Base-by-base conservation (phyloP, 2,329 filamentous ascomycete species). In the Pseudovirgaria hyperparasitica region DNA sequence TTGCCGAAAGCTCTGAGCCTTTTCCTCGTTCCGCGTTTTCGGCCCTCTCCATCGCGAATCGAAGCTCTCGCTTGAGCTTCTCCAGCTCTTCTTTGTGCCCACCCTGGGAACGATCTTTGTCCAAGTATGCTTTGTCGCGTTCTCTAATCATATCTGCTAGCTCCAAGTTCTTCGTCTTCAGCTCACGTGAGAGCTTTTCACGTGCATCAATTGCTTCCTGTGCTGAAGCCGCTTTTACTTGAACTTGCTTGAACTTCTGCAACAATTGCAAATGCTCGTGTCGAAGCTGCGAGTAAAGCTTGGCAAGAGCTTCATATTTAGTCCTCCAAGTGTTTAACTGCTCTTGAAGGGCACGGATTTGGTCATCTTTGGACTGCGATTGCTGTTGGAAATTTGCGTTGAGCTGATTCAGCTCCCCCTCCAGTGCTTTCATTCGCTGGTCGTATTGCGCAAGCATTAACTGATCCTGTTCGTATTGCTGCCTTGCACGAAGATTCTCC, bases 101-200 rank as follows among this genome's bases (percentile, higher is more conserved):
- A 17, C 90, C 90, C 27, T 66, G 72, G n/a, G 78, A 61, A 29
- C 90, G 74, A 49, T 98, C 90, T 52, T 86, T 84, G 36, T 98
- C 90, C 47, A 96, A 84, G 27, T 94, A 59, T 16, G 90, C 90
- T 37, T 90, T 75, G 48, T 98, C 90, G 41, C 90, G 72, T 60
- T 98, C 90, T 22, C 90, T 74, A 38, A 98, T 98, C 90, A 98
- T 96, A 52, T 96, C 85, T 17, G 90, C 90, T 35, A 98, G 61
- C 55, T 98, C 90, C n/a, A 98, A 64, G 50, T 98, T 98, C 71
- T 98, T 98, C 16, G 87, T 94, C 70, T 98, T 98, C 52, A 98
- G 80, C 59, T 98, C 90, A 18, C 87, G 79, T 60, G 96, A 85
- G 27, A 98, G 68, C 63, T 92, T 93, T 61, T 98, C 90, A 6